Conservation (phyloP, 331 rosid species). For the Acacia pycnantha region DNA sequence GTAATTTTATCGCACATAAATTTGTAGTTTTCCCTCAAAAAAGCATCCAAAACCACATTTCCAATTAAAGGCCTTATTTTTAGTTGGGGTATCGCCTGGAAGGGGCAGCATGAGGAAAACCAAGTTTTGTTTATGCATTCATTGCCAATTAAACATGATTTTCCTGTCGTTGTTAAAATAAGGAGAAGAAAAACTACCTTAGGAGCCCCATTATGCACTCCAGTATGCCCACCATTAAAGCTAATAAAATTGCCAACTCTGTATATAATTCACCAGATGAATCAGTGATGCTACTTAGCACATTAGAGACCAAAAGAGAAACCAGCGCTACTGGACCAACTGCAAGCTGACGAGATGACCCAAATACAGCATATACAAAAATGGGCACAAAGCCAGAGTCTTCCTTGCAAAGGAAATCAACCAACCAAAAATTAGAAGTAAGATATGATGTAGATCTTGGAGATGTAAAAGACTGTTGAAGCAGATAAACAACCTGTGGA, state of each 20-base stretch:
- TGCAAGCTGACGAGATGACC: constrained; percentile 99
- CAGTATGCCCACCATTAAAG: constrained; percentile 94
- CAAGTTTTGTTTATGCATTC: neutral
- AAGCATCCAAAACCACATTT: neutral
- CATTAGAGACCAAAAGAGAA: constrained; percentile 90
- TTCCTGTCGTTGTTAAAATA: constrained; percentile 20
- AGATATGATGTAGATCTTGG: constrained; percentile 12
- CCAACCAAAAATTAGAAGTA: constrained; percentile 26
- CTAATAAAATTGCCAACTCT: constrained; percentile 81
- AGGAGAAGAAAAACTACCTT: constrained; percentile 53
- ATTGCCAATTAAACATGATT: constrained; percentile 13
- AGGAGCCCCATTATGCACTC: constrained; percentile 93
- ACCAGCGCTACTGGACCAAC: constrained; percentile 98
- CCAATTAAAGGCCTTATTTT: neutral
- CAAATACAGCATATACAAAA: constrained; percentile 88
- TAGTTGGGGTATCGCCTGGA: neutral
- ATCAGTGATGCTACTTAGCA: constrained; percentile 72
- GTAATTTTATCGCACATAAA: neutral
- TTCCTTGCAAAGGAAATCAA: constrained; percentile 57
- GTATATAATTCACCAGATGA: constrained; percentile 75
- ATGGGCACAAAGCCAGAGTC: constrained; percentile 91
- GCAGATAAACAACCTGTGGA: constrained; percentile 16
- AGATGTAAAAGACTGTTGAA: constrained; percentile 1
- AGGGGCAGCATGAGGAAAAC: constrained; percentile 1
- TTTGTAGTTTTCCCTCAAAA: neutral